Evolutionary conservation across 139 green algal species (phyloP), one percentile per base, ranked within the genome.

Genomic region (Asterochloris erici): DNA sequence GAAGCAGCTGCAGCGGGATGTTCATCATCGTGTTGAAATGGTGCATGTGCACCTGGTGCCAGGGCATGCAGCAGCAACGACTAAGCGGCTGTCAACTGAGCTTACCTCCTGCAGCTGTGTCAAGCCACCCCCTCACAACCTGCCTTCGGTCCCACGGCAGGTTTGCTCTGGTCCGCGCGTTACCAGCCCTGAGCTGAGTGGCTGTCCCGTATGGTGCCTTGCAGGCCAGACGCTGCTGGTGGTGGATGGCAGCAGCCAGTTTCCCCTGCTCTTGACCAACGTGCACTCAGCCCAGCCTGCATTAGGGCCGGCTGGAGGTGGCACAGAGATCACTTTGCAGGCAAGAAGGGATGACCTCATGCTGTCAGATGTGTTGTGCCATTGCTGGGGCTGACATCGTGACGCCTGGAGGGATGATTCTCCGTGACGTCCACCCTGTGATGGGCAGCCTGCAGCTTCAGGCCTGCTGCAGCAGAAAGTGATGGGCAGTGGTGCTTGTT

Each of bases 271-370:
- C 1, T 9, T 21, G 66, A 71, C 66, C 17, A 71, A 26, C 9
- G 66, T 71, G 17, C 66, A 71, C 17, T 73, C 77, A 16, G 29
- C 38, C 29, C 14, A 23, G 17, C 77, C 77, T 28, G 60, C n/a
- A 13, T n/a, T 71, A 13, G 77, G 77, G 60, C 77, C 77, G 17
- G 69, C 54, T 10, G 70, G 77, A 23, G 77, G 77, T 10, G 77
- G 77, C 24, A 81, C 77, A 14, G 24, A 81, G 19, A 62, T 81
- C 21, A 47, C 77, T 11, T 19, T 81, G 16, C 77, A 81, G 77
- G 77, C 70, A 24, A 23, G 66, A 71, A 26, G 21, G 19, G 21
- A 9, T 9, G 10, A 9, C 19, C 66, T 79, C 13, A 66, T 0
- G 14, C 29, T 14, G 29, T 24, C 16, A 38, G 14, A 11, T n/a